Evolutionary conservation across 352 stramenopile genomes (phyloP), one percentile per base, ranked within the genome.

Genomic region (Achlya hypogyna): DNA sequence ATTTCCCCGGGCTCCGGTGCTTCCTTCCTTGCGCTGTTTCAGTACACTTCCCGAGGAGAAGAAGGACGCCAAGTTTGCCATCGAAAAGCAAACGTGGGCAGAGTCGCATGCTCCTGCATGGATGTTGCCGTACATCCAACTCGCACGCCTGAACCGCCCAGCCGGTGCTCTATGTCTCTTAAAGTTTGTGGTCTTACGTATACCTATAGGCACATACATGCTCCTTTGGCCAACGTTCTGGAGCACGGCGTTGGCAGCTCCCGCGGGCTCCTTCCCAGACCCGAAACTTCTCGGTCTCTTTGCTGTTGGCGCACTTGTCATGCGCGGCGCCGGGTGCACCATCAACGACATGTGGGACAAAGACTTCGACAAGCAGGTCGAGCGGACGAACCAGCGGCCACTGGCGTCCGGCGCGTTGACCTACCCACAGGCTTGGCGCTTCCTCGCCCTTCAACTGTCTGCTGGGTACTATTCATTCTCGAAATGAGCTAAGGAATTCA

Each of bases 331-430:
- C 22, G 97, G 97, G 4, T 99, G 97, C 78, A 99, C 95, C 40
- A 98, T 99, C 74, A 99, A 99, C 75, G 97, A 99, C 77, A 98
- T 99, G 82, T 99, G 96, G 96, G 97, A 99, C 87, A 86, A 89
- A 62, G 86, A 99, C 67, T 96, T 98, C 77, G 97, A 99, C 81
- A 89, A 87, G 65, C 73, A 95, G 43, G 97, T 99, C 20, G 82
- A 91, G 69, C 86, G 97, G 25, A 99, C 97, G 1, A 97, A 96
- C 67, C 77, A 88, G 71, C 83, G 97, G 14, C 97, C 97, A 5
- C 76, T 99, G 18, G 96, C 97, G 4, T 85, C 86, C 0, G 95
- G 95, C 4, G 78, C 85, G 34, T 67, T 99, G 25, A 95, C 84
- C 9, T 89, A 93, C 63, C 73, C 67, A 4, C 90, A 99, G 69